phyloP scores from a whole-genome alignment of 352 stramenopile species.

The Phytophthora gonapodyides region DNA sequence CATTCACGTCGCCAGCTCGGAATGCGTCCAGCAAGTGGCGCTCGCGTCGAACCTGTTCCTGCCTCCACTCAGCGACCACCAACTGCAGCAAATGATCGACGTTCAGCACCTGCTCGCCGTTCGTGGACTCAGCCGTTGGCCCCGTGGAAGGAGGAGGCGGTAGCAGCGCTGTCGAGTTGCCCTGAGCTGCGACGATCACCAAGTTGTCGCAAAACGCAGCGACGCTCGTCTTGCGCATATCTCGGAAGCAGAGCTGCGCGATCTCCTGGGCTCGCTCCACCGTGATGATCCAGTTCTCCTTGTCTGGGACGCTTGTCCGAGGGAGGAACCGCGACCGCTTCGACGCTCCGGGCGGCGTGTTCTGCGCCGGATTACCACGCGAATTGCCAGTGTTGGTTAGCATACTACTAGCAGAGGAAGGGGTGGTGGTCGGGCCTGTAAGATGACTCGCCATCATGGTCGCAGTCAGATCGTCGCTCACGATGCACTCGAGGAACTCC shows the following conservation, averaged over 20 bases:
- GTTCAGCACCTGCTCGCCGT: constrained; percentile 50
- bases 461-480: constrained; percentile 51
- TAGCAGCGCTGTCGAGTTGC: constrained; percentile 35
- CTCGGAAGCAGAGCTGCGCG: constrained; percentile 66
- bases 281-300: constrained; percentile 68
- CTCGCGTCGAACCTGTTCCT: constrained; percentile 73
- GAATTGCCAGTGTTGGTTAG: constrained; percentile 8
- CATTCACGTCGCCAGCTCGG: constrained; percentile 79
- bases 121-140: not conserved
- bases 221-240: constrained; percentile 72
- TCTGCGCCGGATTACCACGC: constrained; percentile 10
- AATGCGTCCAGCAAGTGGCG: constrained; percentile 71
- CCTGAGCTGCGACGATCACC: constrained; percentile 47
- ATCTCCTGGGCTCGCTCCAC: constrained; percentile 71
- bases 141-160: not conserved
- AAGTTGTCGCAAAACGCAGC: constrained; percentile 67
- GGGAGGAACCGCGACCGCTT: constrained; percentile 57
- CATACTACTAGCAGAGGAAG: constrained; percentile 10
- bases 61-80: constrained; percentile 67
- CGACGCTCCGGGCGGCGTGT: constrained; percentile 21
- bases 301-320: constrained; percentile 64
- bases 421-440: constrained; percentile 3
- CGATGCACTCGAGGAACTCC: constrained; percentile 79
- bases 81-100: constrained; percentile 73
- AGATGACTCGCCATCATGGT: constrained; percentile 20